Evolutionary conservation across 306 rosid genomes (phyloP).

Genomic region (Cicer chorassanicum): DNA sequence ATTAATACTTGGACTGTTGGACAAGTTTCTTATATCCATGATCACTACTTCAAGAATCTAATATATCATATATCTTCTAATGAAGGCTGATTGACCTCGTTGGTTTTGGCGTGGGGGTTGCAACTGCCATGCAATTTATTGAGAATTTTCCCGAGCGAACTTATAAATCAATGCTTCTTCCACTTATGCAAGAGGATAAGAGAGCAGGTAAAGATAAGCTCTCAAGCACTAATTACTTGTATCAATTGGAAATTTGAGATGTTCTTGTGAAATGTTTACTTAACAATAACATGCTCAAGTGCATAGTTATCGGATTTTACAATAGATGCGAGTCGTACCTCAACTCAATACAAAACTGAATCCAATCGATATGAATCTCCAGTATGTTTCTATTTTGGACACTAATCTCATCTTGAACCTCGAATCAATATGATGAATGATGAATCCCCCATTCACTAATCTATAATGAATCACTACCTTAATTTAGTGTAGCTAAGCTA

Average conservation of each 20-base stretch:
- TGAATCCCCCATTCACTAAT: too few species aligned
- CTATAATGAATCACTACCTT: too few species aligned
- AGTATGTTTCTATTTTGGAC: too few species aligned
- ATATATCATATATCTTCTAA: conserved; percentile 27
- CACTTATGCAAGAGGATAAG: conserved; percentile 87
- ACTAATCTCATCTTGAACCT: too few species aligned
- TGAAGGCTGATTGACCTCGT: conserved; percentile 88
- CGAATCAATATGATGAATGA: too few species aligned
- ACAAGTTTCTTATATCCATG: conserved; percentile 12
- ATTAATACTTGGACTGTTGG: conserved; percentile 16
- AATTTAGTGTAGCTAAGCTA: too few species aligned
- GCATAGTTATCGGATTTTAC: too few species aligned
- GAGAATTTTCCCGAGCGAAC: conserved; percentile 77
- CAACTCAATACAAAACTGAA: too few species aligned
- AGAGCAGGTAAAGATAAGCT: conserved; percentile 64
- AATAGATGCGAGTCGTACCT: too few species aligned
- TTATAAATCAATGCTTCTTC: conserved; percentile 80
- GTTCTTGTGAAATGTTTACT: conserved; percentile 27
- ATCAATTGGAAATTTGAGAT: conserved; percentile 19
- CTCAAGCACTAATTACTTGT: background rate
- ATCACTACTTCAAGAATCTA: conserved; percentile 34
- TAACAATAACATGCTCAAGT: conserved; percentile 4
- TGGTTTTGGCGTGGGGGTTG: conserved; percentile 90
- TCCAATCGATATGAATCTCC: too few species aligned
- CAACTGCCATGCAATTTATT: conserved; percentile 71